These are phyloP conservation scores for Trichoderma asperellum DNA, from an alignment of 2,329 filamentous ascomycete genomes.

Conservation along the genomic window DNA sequence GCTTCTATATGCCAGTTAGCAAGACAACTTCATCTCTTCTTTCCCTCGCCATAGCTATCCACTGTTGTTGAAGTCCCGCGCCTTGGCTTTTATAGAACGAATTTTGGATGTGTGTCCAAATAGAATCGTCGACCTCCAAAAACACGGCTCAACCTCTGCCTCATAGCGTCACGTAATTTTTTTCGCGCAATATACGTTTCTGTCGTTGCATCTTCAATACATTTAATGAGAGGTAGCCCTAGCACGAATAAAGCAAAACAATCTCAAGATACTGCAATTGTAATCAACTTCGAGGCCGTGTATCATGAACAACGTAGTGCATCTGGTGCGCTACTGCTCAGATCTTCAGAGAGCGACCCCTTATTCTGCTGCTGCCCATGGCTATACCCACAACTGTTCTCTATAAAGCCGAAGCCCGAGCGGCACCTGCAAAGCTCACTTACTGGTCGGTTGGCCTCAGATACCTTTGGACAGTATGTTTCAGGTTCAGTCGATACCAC, in stretches of 20 bases:
- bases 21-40: neutral
- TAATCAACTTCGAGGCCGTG: too few relatives aligned
- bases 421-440: neutral
- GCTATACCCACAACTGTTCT: neutral
- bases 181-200: neutral
- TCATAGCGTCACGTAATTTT: neutral
- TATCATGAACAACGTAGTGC: too few relatives aligned
- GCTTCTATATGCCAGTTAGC: neutral
- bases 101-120: neutral
- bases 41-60: neutral
- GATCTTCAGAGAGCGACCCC: neutral
- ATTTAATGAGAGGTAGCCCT: too few relatives aligned
- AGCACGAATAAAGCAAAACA: too few relatives aligned
- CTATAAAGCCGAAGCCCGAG: neutral
- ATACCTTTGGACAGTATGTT: neutral
- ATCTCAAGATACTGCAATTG: too few relatives aligned
- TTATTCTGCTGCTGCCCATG: neutral
- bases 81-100: neutral
- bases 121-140: neutral
- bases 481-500: neutral
- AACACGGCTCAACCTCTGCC: neutral
- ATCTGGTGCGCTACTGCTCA: too few relatives aligned
- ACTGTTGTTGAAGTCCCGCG: neutral
- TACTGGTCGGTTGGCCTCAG: neutral
- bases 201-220: neutral